These are phyloP conservation scores for Silene conica DNA, from an alignment of 148 eudicot species.

Conservation along the genomic window DNA sequence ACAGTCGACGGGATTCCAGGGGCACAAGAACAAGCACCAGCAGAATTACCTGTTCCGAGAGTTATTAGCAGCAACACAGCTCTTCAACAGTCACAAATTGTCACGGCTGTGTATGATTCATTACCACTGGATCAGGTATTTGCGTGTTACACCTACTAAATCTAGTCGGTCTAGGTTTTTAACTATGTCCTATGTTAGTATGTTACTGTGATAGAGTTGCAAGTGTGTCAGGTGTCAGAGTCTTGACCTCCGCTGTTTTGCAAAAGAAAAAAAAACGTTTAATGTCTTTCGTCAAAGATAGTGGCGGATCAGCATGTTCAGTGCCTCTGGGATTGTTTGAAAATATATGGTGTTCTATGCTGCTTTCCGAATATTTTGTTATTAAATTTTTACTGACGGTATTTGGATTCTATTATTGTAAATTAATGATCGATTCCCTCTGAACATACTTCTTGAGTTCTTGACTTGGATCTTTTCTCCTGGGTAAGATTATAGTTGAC, in stretches of 20 bases:
- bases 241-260: too few species aligned
- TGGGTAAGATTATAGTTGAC: too few species aligned
- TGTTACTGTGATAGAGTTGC: too few species aligned
- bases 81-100: slow-evolving; percentile 12
- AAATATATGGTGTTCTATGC: not conserved
- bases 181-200: too few species aligned
- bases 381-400: not conserved
- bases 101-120: not conserved
- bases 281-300: too few species aligned
- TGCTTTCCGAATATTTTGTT: too few species aligned
- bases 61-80: not conserved
- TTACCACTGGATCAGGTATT: slow-evolving; percentile 22
- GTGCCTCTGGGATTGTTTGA: not conserved
- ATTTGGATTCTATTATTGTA: not conserved
- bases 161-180: not conserved
- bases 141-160: not conserved
- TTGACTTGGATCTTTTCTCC: too few species aligned
- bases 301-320: too few species aligned
- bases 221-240: too few species aligned
- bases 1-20: not conserved
- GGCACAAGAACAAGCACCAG: not conserved
- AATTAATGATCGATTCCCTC: not conserved
- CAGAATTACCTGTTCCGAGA: slow-evolving; percentile 8
- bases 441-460: too few species aligned
- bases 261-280: too few species aligned